Conservation (phyloP, 2,329 filamentous ascomycete species). For the Davidsoniella australis region DNA sequence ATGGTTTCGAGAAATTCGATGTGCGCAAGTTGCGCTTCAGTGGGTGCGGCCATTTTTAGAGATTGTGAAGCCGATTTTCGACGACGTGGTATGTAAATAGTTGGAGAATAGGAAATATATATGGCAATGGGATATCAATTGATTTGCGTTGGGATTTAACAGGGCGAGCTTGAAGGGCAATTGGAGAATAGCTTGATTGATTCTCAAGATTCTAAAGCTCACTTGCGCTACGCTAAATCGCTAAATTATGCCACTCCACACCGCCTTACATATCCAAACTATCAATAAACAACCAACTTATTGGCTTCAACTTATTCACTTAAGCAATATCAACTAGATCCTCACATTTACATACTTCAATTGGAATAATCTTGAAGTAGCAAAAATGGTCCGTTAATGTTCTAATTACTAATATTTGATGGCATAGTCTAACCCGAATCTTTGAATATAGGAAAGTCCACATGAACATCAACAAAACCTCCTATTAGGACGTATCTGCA, state of each 20-base stretch:
- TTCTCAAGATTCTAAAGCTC: too few species aligned
- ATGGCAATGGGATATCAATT: not conserved
- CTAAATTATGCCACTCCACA: constrained; percentile 11
- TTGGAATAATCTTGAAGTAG: not conserved
- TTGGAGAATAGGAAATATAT: not conserved
- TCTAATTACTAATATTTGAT: not conserved
- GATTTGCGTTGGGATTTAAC: not conserved
- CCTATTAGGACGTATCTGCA: constrained; percentile 86
- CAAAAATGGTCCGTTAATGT: not conserved
- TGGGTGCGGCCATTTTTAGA: constrained; percentile 36
- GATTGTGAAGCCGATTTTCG: constrained; percentile 29
- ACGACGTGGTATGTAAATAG: not conserved
- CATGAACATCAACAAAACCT: constrained; percentile 96
- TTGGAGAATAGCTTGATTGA: too few species aligned
- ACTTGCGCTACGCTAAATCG: not conserved
- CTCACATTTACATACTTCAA: not conserved
- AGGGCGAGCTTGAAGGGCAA: too few species aligned
- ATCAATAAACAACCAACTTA: not conserved
- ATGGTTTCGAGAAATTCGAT: constrained; percentile 76
- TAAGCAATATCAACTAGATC: not conserved
- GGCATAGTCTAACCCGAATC: not conserved
- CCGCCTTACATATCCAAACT: constrained; percentile 5
- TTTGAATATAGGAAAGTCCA: constrained; percentile 58
- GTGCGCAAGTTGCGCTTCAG: constrained; percentile 63
- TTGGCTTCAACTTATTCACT: not conserved